A percentile compares a stretch with the other conserved stretches of the same genome.
Conservation (phyloP, 2,329 filamentous ascomycete genomes). For the Biscogniauxia mediterranea region DNA sequence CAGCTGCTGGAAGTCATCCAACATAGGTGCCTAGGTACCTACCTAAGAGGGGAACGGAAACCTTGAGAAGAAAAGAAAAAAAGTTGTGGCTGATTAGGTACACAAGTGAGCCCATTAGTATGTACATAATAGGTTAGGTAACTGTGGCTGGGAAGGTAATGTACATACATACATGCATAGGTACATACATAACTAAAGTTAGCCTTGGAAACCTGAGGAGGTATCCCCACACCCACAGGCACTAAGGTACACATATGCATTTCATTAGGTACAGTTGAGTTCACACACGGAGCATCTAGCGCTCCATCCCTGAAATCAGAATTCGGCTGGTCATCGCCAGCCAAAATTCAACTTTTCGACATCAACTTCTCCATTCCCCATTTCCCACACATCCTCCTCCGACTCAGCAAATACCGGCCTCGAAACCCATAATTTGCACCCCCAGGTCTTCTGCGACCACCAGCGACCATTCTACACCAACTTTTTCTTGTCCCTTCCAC, state of each 20-base stretch:
- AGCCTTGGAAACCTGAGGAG: neutral
- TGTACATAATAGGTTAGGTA: too few relatives aligned
- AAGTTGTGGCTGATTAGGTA: neutral
- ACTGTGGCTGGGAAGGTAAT: too few relatives aligned
- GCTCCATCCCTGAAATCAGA: constrained; percentile 27
- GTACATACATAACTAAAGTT: too few relatives aligned
- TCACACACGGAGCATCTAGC: neutral
- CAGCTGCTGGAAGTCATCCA: too few relatives aligned
- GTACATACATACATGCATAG: too few relatives aligned
- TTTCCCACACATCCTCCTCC: constrained; percentile 17
- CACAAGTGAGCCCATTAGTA: too few relatives aligned
- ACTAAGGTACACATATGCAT: neutral
- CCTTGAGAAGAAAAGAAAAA: neutral
- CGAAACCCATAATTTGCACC: constrained; percentile 10
- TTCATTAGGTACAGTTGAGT: neutral
- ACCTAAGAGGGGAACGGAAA: too few relatives aligned
- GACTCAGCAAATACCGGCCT: constrained; percentile 10
- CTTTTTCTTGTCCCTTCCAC: constrained; percentile 6
- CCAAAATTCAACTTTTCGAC: constrained; percentile 31
- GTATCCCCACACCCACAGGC: neutral
- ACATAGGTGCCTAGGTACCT: too few relatives aligned
- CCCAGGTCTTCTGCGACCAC: constrained; percentile 13
- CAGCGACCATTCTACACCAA: constrained; percentile 22
- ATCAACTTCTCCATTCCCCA: constrained; percentile 29
- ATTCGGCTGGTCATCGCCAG: constrained; percentile 26